A percentile compares a stretch with the other conserved stretches of the same genome.
Conservation (phyloP, 805 yeast genomes). For the Lipomyces japonicus region DNA sequence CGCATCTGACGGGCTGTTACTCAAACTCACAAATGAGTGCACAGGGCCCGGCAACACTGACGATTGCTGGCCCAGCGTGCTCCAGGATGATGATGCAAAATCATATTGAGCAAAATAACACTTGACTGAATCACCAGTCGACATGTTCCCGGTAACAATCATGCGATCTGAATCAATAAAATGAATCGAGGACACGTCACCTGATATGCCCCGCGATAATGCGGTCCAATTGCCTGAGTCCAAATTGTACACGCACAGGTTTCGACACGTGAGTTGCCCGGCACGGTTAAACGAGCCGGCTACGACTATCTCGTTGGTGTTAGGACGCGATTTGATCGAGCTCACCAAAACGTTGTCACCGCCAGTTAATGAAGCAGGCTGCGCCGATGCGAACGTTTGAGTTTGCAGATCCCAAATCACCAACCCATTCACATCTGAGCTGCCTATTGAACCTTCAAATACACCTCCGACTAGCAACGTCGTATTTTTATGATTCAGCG, state of each 20-base stretch:
- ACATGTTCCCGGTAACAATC: constrained; percentile 54
- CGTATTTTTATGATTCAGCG: constrained; percentile 29
- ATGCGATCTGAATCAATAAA: constrained; percentile 44
- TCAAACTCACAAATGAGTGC: constrained; percentile 34
- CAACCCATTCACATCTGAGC: constrained; percentile 43
- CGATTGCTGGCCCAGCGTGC: constrained; percentile 25
- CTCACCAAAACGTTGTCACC: constrained; percentile 42
- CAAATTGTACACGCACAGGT: constrained; percentile 64
- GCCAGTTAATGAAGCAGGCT: constrained; percentile 47
- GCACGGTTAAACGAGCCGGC: constrained; percentile 70
- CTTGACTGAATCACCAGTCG: constrained; percentile 35
- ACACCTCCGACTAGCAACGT: constrained; percentile 37
- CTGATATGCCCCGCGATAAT: constrained; percentile 41
- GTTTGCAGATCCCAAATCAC: constrained; percentile 50
- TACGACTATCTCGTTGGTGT: constrained; percentile 50
- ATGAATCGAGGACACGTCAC: constrained; percentile 53
- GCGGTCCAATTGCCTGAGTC: constrained; percentile 53
- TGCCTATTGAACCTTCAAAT: constrained; percentile 29
- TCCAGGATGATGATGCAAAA: constrained; percentile 41
- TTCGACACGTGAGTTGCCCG: constrained; percentile 54
- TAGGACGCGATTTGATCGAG: constrained; percentile 41
- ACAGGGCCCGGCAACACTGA: constrained; percentile 32
- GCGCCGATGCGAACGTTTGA: constrained; percentile 43
- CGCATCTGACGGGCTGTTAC: constrained; percentile 42
- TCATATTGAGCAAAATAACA: constrained; percentile 35